A percentile compares a stretch with the other conserved stretches of the same genome.
These are phyloP conservation scores for Polymyxa betae DNA, from an alignment of 208 protist species.

Conservation along the genomic window DNA sequence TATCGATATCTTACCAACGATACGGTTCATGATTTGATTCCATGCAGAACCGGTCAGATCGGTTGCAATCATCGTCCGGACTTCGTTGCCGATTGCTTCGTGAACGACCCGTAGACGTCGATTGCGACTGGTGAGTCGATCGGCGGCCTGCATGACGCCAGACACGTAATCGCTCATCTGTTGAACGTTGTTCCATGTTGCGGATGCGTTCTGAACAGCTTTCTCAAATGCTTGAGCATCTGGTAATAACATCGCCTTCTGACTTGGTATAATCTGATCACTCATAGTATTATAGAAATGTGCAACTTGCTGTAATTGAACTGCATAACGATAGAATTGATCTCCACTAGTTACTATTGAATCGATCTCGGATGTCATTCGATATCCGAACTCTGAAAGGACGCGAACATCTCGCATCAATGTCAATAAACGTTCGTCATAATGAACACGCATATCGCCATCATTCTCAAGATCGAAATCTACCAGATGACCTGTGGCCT, in stretches of 20 bases:
- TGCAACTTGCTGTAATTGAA: conserved; percentile 76
- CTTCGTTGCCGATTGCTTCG: conserved; percentile 28
- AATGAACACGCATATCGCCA: conserved; percentile 61
- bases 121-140: neutral
- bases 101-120: conserved; percentile 49
- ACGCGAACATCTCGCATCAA: conserved; percentile 72
- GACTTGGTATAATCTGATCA: conserved; percentile 73
- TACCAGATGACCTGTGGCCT: neutral
- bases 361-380: conserved; percentile 62
- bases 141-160: conserved; percentile 36
- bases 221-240: conserved; percentile 72
- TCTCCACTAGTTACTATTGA: conserved; percentile 63
- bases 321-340: conserved; percentile 71
- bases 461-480: neutral
- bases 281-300: conserved; percentile 81
- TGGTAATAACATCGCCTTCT: conserved; percentile 76
- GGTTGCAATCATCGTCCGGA: conserved; percentile 24
- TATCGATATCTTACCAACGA: conserved; percentile 67
- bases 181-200: conserved; percentile 44
- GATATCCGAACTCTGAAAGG: conserved; percentile 71
- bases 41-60: conserved; percentile 60
- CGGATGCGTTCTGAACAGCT: conserved; percentile 63
- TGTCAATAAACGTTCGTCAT: conserved; percentile 70
- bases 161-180: conserved; percentile 8
- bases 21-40: conserved; percentile 60